A percentile compares a stretch with the other conserved stretches of the same genome.
phyloP scores from a whole-genome alignment of 2,329 filamentous ascomycete species.

The Penicillium italicum region DNA sequence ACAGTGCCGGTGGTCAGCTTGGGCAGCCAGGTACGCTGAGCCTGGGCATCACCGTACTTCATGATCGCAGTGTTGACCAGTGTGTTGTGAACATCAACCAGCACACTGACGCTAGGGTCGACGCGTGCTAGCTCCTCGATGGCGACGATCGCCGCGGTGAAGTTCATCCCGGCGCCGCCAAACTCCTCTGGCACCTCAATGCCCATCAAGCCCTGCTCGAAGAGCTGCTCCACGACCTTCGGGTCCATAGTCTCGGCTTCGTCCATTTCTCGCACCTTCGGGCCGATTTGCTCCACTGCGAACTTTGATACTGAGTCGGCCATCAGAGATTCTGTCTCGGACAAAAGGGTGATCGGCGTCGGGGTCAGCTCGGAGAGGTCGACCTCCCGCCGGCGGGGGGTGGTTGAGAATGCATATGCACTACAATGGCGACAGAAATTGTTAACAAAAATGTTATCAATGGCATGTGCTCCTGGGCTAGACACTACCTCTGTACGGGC shows the following conservation, averaged over 20 bases:
- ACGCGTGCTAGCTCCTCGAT: slow-evolving; percentile 95
- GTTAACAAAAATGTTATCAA: neutral
- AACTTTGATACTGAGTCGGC: slow-evolving; percentile 87
- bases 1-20: slow-evolving; percentile 84
- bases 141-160: slow-evolving; percentile 89
- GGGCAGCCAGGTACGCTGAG: slow-evolving; percentile 87
- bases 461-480: neutral
- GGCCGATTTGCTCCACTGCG: slow-evolving; percentile 80
- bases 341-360: slow-evolving; percentile 88
- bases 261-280: slow-evolving; percentile 95
- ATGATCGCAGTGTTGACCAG: slow-evolving; percentile 90
- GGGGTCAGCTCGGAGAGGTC: slow-evolving; percentile 76
- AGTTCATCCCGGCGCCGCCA: slow-evolving; percentile 97
- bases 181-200: slow-evolving; percentile 97
- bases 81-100: slow-evolving; percentile 98
- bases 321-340: slow-evolving; percentile 86
- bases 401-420: slow-evolving; percentile 59
- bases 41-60: slow-evolving; percentile 72
- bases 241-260: slow-evolving; percentile 94
- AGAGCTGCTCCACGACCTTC: slow-evolving; percentile 80
- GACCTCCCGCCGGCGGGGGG: slow-evolving; percentile 52
- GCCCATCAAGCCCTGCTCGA: slow-evolving; percentile 96
- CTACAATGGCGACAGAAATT: slow-evolving; percentile 21
- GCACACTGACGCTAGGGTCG: slow-evolving; percentile 89
- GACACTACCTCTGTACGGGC: slow-evolving; percentile 41